phyloP scores from a whole-genome alignment of 352 stramenopile genomes.

The Phytophthora melonis region DNA sequence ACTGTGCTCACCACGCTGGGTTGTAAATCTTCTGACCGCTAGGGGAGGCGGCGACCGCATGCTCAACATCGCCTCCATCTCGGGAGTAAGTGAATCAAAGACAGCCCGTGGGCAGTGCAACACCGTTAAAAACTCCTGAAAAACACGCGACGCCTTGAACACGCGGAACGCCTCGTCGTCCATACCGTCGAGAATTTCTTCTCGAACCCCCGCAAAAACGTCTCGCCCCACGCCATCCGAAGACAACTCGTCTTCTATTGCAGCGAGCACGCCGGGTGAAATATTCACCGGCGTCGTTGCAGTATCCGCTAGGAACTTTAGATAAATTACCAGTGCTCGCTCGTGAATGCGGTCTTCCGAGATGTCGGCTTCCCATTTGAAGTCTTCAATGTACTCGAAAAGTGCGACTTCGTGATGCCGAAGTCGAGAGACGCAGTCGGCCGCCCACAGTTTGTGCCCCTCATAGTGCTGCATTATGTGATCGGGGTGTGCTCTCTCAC shows the following conservation, averaged over 20 bases:
- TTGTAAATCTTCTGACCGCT: slow-evolving; percentile 25
- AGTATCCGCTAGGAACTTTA: slow-evolving; percentile 58
- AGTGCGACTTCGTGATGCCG: slow-evolving; percentile 60
- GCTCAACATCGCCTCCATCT: slow-evolving; percentile 43
- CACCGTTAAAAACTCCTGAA: slow-evolving; percentile 55
- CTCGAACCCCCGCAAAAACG: slow-evolving; percentile 51
- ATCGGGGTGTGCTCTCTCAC: slow-evolving; percentile 51
- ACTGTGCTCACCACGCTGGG: slow-evolving; percentile 20
- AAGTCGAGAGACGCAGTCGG: slow-evolving; percentile 57
- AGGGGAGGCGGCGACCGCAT: slow-evolving; percentile 40
- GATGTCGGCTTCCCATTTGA: slow-evolving; percentile 63
- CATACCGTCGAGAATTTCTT: slow-evolving; percentile 63
- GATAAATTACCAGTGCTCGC: slow-evolving; percentile 65
- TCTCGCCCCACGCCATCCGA: slow-evolving; percentile 47
- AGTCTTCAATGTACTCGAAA: slow-evolving; percentile 78
- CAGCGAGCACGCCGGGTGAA: slow-evolving; percentile 32
- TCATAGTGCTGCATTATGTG: slow-evolving; percentile 82
- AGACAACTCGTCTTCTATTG: slow-evolving; percentile 55
- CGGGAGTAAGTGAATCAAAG: slow-evolving; percentile 50
- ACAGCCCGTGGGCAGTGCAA: slow-evolving; percentile 59
- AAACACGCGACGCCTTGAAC: slow-evolving; percentile 58
- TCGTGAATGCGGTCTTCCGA: slow-evolving; percentile 63
- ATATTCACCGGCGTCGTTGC: slow-evolving; percentile 48
- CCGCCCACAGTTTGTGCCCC: slow-evolving; percentile 62
- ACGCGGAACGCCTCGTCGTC: slow-evolving; percentile 56